A percentile compares a stretch with the other conserved stretches of the same genome.
These are phyloP conservation scores for Exophiala mesophila DNA, from an alignment of 2,329 filamentous ascomycete species.

Conservation along the genomic window DNA sequence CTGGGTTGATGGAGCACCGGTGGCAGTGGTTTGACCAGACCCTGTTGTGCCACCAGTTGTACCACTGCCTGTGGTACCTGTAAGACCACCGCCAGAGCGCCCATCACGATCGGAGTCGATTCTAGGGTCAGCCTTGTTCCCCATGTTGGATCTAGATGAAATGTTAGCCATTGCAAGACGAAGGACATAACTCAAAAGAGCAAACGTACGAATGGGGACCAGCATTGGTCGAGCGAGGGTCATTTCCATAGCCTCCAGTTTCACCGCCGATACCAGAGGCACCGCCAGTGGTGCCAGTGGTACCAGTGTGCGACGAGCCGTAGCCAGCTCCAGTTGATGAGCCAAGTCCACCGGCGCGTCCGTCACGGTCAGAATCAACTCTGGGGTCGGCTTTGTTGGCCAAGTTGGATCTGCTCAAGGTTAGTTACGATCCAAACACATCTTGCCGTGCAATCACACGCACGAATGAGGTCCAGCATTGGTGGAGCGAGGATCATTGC, in stretches of 20 bases:
- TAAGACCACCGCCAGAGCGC: neutral
- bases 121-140: slow-evolving; percentile 38
- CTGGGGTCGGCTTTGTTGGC: slow-evolving; percentile 40
- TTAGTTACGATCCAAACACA: too few relatives aligned
- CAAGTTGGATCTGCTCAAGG: slow-evolving; percentile 30
- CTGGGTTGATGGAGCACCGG: slow-evolving; percentile 29
- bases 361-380: slow-evolving; percentile 27
- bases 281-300: slow-evolving; percentile 15
- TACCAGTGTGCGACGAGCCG: slow-evolving; percentile 4
- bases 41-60: slow-evolving; percentile 15
- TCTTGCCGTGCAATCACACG: neutral
- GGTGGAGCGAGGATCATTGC: slow-evolving; percentile 11
- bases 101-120: slow-evolving; percentile 29
- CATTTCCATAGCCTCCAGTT: slow-evolving; percentile 3
- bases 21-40: slow-evolving; percentile 24
- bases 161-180: too few relatives aligned
- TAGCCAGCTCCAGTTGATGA: neutral
- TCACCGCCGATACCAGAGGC: neutral
- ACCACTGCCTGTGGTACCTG: slow-evolving; percentile 6
- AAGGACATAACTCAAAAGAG: too few relatives aligned
- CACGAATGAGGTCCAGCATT: slow-evolving; percentile 38
- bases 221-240: slow-evolving; percentile 12
- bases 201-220: slow-evolving; percentile 37
- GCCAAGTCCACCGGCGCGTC: slow-evolving; percentile 1
- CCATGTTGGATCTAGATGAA: slow-evolving; percentile 35